A percentile compares a stretch with the other conserved stretches of the same genome.
Conservation (phyloP, 2,329 filamentous ascomycete species). For the Neophaeococcomyces mojaviensis region DNA sequence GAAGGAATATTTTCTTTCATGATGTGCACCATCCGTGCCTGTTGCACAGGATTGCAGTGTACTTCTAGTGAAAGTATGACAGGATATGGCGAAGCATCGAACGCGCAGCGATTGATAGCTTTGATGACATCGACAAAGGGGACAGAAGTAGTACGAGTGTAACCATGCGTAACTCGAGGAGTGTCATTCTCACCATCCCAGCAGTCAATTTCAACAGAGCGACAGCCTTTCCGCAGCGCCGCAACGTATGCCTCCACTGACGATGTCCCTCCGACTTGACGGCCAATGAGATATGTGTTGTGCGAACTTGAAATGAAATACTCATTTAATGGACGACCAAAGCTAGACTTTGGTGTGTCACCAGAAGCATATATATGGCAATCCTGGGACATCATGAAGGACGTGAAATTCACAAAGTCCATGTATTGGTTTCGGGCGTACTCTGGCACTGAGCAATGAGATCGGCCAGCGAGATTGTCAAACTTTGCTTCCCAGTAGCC, state of each 20-base stretch:
- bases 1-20: conserved; percentile 74
- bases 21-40: conserved; percentile 78
- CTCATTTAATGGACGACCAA: conserved; percentile 84
- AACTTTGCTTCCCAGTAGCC: conserved; percentile 17
- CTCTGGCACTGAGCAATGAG: conserved; percentile 11
- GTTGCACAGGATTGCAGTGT: conserved; percentile 77
- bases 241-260: conserved; percentile 93
- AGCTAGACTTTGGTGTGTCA: conserved; percentile 52
- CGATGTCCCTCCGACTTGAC: conserved; percentile 81
- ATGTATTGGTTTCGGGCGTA: conserved; percentile 45
- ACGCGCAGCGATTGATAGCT: conserved; percentile 91
- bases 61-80: conserved; percentile 94
- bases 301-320: conserved; percentile 98
- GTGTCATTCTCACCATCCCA: conserved; percentile 89
- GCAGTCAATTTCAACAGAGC: conserved; percentile 95
- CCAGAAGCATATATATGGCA: conserved; percentile 58
- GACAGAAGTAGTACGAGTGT: conserved; percentile 79
- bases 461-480: conserved; percentile 14
- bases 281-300: conserved; percentile 91
- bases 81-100: conserved; percentile 76
- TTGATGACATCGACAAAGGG: conserved; percentile 86
- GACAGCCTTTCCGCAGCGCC: conserved; percentile 78
- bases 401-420: conserved; percentile 69
- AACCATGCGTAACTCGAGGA: conserved; percentile 84
- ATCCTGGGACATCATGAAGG: conserved; percentile 65